Conservation (phyloP, 192 early-diverging fungal species). For the Umbelopsis ramanniana region DNA sequence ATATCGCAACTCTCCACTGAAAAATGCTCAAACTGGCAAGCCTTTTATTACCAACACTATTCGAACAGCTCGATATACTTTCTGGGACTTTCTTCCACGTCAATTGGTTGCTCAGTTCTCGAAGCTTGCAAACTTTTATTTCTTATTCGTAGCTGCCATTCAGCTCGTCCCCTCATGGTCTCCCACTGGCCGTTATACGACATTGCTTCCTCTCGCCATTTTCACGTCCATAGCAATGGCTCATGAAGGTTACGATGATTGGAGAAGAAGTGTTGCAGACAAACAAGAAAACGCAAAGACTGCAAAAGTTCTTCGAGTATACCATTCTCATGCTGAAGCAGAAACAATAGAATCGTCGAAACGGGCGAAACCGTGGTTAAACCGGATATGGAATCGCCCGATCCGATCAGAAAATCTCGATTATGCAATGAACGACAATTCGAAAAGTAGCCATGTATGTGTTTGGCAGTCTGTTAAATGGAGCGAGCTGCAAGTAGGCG, state of each 20-base stretch:
- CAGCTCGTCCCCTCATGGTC: constrained; percentile 68
- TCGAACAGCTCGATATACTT: constrained; percentile 65
- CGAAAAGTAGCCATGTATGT: not conserved
- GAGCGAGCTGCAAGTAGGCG: constrained; percentile 76
- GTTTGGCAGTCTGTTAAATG: constrained; percentile 51
- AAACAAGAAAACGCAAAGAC: constrained; percentile 64
- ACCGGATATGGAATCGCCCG: not conserved
- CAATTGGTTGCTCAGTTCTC: constrained; percentile 69
- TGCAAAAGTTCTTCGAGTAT: constrained; percentile 9
- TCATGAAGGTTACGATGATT: constrained; percentile 79
- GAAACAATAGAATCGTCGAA: constrained; percentile 17
- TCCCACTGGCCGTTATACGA: constrained; percentile 81
- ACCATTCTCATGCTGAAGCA: constrained; percentile 8
- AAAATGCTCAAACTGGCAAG: constrained; percentile 47
- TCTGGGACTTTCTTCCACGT: constrained; percentile 63
- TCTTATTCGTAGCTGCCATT: constrained; percentile 63
- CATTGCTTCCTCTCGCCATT: constrained; percentile 70
- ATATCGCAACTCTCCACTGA: constrained; percentile 22
- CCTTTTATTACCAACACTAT: constrained; percentile 63
- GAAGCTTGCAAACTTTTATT: constrained; percentile 74
- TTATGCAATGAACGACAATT: constrained; percentile 1
- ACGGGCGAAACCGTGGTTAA: not conserved
- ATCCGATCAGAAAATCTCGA: not conserved
- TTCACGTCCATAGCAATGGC: constrained; percentile 81
- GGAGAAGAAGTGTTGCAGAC: constrained; percentile 44